phyloP scores from a whole-genome alignment of 768 basidiomycete genomes.

The Grammothele lineata region DNA sequence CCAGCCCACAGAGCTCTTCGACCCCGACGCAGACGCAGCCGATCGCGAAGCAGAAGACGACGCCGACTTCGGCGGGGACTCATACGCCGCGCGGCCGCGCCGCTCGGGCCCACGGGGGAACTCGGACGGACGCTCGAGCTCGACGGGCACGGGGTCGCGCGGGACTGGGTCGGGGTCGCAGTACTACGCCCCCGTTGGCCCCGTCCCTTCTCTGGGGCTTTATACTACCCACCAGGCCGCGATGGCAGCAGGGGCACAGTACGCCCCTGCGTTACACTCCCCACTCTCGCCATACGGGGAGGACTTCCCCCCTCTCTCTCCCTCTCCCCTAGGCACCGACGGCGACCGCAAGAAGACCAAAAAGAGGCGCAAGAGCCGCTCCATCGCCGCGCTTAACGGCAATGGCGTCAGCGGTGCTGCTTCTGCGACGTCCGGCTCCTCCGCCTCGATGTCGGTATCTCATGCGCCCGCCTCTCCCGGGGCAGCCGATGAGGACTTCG shows the following conservation, averaged over 20 bases:
- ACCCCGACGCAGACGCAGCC: constrained; percentile 45
- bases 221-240: no score
- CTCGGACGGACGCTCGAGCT: constrained; percentile 61
- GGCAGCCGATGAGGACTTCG: constrained; percentile 25
- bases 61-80: constrained; percentile 57
- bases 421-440: constrained; percentile 26
- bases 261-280: constrained; percentile 4
- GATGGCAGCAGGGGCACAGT: no score
- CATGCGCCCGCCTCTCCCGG: neutral
- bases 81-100: constrained; percentile 38
- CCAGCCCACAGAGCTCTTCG: constrained; percentile 12
- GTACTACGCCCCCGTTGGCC: constrained; percentile 12
- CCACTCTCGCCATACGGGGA: constrained; percentile 4
- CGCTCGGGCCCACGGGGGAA: constrained; percentile 30
- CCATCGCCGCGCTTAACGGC: constrained; percentile 41
- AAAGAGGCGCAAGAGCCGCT: constrained; percentile 21
- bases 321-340: neutral
- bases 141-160: constrained; percentile 35
- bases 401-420: constrained; percentile 37
- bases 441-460: constrained; percentile 20
- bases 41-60: constrained; percentile 48
- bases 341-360: constrained; percentile 3
- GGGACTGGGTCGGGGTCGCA: constrained; percentile 32
- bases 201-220: no score
- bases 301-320: neutral